phyloP scores from a whole-genome alignment of 176 grass and related monocot species.

The Urochloa ruziziensis region DNA sequence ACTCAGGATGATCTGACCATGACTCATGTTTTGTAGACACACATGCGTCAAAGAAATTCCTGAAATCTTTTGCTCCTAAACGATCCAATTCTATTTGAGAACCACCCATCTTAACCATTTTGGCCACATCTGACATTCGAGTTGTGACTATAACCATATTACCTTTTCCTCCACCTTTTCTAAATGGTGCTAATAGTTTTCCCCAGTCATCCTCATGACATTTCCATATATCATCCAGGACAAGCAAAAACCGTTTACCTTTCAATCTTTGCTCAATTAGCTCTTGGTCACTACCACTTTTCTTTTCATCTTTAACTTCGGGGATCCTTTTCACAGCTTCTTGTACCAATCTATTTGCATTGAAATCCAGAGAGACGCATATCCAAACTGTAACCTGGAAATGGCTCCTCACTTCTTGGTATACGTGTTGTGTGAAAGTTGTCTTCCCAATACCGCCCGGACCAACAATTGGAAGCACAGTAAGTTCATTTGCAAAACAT shows the following conservation, averaged over 20 bases:
- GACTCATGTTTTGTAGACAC: not conserved
- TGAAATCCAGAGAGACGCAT: conserved; percentile 30
- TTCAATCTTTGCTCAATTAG: not conserved
- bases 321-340: not conserved
- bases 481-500: not conserved
- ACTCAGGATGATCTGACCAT: not conserved
- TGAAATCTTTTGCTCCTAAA: not conserved
- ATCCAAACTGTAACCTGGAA: conserved; percentile 26
- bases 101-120: not conserved
- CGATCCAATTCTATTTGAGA: not conserved
- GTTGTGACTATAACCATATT: not conserved
- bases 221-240: not conserved
- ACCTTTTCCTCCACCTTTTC: too few relatives aligned
- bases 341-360: not conserved
- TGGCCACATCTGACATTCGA: not conserved
- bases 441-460: conserved; percentile 52
- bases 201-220: too few relatives aligned
- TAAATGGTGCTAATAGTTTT: too few relatives aligned
- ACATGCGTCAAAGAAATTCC: not conserved
- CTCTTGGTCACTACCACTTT: not conserved
- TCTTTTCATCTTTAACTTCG: not conserved
- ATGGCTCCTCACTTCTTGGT: not conserved
- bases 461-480: conserved; percentile 31
- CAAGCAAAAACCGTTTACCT: not conserved
- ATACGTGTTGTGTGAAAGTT: conserved; percentile 31